Evolutionary conservation across 352 stramenopile species (phyloP), one percentile per base, ranked within the genome.

Genomic region (Aphanomyces euteiches): DNA sequence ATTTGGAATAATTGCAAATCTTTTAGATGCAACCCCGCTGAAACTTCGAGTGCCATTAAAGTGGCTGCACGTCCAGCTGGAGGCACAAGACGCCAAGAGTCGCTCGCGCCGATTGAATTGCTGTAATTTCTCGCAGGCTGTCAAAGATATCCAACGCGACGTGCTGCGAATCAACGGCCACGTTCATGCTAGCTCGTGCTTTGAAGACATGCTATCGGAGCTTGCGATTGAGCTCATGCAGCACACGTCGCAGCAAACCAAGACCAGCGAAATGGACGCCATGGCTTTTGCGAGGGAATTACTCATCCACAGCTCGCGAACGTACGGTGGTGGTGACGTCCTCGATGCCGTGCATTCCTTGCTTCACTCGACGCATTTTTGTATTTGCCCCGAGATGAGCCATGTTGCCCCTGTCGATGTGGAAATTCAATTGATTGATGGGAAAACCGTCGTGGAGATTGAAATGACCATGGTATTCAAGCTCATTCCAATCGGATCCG

Each of bases 81-180:
- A 92, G 47, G 54, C 72, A 64, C 2, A 19, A 75, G 40, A 79
- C 36, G 76, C 50, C 69, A 70, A 6, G 69, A 60, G 38, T 77
- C 83, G 13, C 74, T 79, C 39, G 66, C 73, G 37, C 72, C 75
- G 81, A 10, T 70, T 78, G 38, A 85, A 79, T 57, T 85, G 77
- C 56, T 76, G 67, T 57, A 90, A 74, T 40, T 77, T 89, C 4
- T 79, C 40, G 6, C 82, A 90, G 73, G 82, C 84, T 4, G 66
- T 89, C 5, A 92, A 92, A 73, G 84, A 92, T 68, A 53, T 87
- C 28, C 81, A 78, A 17, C 80, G 84, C 6, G 84, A 92, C 60
- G 75, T 78, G 3, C 63, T 92, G 28, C 54, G 67, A 19, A 87
- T 92, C 66, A 89, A 92, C 28, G 79, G 75, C 5, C 38, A 77